phyloP scores from a whole-genome alignment of 768 basidiomycete species.

The Filobasidium floriforme region DNA sequence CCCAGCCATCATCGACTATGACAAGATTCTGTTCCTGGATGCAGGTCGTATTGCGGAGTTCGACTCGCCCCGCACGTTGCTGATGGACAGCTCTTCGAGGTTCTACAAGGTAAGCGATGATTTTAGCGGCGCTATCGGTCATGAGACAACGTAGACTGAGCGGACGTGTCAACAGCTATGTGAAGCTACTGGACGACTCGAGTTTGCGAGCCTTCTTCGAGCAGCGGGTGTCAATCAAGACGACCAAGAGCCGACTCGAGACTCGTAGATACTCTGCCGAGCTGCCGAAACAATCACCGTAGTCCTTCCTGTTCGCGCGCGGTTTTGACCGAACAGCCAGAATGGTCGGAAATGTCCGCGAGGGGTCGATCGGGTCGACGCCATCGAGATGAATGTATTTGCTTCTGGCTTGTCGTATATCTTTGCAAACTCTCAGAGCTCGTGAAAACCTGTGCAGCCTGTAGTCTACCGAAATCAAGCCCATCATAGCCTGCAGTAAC shows the following conservation, averaged over 20 bases:
- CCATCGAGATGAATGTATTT: too few species aligned
- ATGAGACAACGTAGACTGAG: neutral
- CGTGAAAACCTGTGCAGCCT: too few species aligned
- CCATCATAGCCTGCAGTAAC: too few species aligned
- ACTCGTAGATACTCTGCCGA: neutral
- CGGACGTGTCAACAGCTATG: slow-evolving; percentile 31
- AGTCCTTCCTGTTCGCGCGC: too few species aligned
- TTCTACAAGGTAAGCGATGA: slow-evolving; percentile 37
- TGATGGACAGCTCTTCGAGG: slow-evolving; percentile 37
- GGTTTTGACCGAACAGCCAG: too few species aligned
- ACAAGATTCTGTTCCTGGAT: slow-evolving; percentile 56
- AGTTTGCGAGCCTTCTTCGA: slow-evolving; percentile 35
- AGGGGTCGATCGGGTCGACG: too few species aligned
- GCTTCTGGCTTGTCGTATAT: too few species aligned
- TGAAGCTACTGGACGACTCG: slow-evolving; percentile 39
- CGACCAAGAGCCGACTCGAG: neutral
- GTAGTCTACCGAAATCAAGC: too few species aligned
- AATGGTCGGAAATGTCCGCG: too few species aligned
- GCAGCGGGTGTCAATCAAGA: neutral
- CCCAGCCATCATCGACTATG: slow-evolving; percentile 63
- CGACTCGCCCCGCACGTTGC: slow-evolving; percentile 44
- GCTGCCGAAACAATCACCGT: too few species aligned
- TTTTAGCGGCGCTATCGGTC: neutral
- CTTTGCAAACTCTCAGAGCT: too few species aligned
- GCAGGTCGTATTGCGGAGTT: slow-evolving; percentile 72